phyloP scores from a whole-genome alignment of 225 moss, liverwort and hornwort species.

The Climacium dendroides region DNA sequence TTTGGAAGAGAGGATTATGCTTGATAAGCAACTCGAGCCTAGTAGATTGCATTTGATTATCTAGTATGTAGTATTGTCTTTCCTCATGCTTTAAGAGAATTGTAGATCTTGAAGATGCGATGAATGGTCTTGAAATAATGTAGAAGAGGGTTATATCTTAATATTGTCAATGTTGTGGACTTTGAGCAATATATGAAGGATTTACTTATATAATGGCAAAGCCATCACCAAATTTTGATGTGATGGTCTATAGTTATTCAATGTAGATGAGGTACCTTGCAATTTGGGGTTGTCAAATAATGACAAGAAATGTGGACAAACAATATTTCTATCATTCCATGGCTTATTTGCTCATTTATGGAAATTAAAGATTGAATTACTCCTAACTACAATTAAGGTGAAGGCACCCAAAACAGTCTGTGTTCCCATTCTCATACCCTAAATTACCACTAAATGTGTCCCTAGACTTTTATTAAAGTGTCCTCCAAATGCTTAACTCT shows the following conservation, averaged over 20 bases:
- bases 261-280: not conserved
- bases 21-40: not conserved
- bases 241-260: not conserved
- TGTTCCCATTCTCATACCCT: too few species aligned
- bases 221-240: not conserved
- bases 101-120: not conserved
- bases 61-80: too few species aligned
- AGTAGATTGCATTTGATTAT: accelerated
- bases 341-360: too few species aligned
- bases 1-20: not conserved
- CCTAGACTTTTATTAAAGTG: too few species aligned
- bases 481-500: too few species aligned
- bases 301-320: too few species aligned
- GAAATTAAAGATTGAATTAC: too few species aligned
- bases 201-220: not conserved
- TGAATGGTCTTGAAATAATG: not conserved
- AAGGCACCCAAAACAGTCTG: too few species aligned
- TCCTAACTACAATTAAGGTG: too few species aligned
- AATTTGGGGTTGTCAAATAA: not conserved
- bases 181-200: too few species aligned
- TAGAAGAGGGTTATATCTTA: not conserved
- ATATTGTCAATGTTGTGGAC: not conserved
- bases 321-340: too few species aligned
- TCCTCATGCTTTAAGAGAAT: not conserved
- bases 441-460: too few species aligned